phyloP scores from a whole-genome alignment of 2,329 filamentous ascomycete species.

The Aureobasidium leucospermi region DNA sequence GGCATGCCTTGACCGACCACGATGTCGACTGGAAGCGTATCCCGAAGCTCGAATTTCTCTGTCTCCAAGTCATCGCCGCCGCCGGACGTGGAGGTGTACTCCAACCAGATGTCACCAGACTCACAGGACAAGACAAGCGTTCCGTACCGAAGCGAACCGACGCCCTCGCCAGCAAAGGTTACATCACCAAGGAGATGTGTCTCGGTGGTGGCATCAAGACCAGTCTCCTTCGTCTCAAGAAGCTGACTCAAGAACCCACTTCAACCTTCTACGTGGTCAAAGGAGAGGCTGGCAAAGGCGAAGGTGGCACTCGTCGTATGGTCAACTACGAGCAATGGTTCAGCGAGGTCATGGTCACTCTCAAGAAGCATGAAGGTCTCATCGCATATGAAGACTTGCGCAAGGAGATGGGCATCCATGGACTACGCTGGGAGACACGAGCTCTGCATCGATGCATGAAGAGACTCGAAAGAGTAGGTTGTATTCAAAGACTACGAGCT shows the following conservation, averaged over 20 bases:
- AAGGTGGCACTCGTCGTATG: conserved; percentile 10
- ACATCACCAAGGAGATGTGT: conserved; percentile 51
- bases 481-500: conserved; percentile 33
- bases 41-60: conserved; percentile 46
- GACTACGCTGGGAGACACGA: conserved; percentile 31
- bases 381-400: conserved; percentile 48
- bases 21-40: conserved; percentile 48
- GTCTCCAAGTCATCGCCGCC: conserved; percentile 53
- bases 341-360: conserved; percentile 39
- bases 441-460: conserved; percentile 32
- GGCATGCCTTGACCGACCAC: conserved; percentile 55
- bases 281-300: conserved; percentile 2
- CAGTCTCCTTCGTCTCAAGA: conserved; percentile 49
- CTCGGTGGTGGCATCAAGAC: conserved; percentile 45
- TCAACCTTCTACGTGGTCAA: conserved; percentile 12
- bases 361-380: conserved; percentile 44
- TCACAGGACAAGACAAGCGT: conserved; percentile 57
- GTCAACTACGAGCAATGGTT: conserved; percentile 44
- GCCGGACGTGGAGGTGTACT: conserved; percentile 47
- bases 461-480: conserved; percentile 33
- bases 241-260: conserved; percentile 33
- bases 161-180: conserved; percentile 48
- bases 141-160: conserved; percentile 57
- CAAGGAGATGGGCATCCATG: conserved; percentile 32
- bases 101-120: conserved; percentile 47